Evolutionary conservation across 768 basidiomycete species (phyloP).

Genomic region (Podaxis sp.): DNA sequence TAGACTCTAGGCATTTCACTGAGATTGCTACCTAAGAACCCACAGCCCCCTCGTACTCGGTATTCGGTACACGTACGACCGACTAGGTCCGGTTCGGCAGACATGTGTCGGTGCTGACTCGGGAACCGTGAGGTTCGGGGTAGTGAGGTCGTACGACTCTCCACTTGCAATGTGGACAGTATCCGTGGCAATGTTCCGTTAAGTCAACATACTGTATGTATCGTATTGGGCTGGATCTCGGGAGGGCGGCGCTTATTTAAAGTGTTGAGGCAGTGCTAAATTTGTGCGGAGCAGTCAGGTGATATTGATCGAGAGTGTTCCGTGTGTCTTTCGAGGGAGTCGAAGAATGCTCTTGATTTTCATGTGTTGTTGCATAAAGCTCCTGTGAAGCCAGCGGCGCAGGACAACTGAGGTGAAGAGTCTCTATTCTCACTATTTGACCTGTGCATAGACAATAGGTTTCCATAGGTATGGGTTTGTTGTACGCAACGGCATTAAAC

Average conservation of each 20-base stretch:
- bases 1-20: not conserved
- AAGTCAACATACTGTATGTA: not conserved
- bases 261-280: conserved; percentile 6
- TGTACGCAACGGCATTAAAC: not conserved
- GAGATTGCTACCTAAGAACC: not conserved
- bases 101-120: conserved; percentile 9
- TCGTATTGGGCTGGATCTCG: no score
- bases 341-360: not conserved
- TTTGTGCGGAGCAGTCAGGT: not conserved
- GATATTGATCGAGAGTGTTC: not conserved
- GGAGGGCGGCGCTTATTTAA: not conserved
- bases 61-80: not conserved
- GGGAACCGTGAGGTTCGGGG: conserved; percentile 5
- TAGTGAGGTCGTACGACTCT: not conserved
- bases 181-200: not conserved
- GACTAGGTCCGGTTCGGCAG: conserved; percentile 4
- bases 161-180: not conserved
- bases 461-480: not conserved
- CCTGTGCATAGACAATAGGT: not conserved
- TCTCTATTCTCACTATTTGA: not conserved
- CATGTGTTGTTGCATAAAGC: not conserved
- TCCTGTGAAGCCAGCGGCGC: not conserved
- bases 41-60: conserved; percentile 6
- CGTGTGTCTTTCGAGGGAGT: not conserved
- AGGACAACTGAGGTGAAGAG: not conserved